Conservation (phyloP, 257 asterid genomes). For the Paulownia fortunei region DNA sequence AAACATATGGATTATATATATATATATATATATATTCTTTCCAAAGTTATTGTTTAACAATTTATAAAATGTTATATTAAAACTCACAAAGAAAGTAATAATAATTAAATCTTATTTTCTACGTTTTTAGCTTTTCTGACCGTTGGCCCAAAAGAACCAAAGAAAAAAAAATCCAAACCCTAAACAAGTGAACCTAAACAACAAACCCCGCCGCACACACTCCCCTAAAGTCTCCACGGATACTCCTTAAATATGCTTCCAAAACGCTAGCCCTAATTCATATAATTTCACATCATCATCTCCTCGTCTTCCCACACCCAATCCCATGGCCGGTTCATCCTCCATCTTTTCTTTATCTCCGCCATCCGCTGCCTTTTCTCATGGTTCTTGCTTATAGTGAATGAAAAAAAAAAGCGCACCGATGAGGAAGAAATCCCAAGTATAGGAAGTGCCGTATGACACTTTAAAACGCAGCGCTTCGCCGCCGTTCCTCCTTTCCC, state of each 20-base stretch:
- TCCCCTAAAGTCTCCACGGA: background rate
- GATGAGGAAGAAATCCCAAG: constrained; percentile 71
- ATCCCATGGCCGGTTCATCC: too few relatives aligned
- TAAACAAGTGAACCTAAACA: background rate
- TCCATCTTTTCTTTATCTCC: background rate
- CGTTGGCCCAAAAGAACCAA: background rate
- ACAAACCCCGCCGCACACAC: background rate
- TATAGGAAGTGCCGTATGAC: constrained; percentile 89
- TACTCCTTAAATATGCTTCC: background rate
- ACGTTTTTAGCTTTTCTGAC: too few relatives aligned
- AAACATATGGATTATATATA: too few relatives aligned
- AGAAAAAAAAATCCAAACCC: constrained; percentile 1
- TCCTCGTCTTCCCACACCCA: background rate
- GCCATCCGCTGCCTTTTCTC: background rate
- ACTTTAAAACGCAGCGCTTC: constrained; percentile 47
- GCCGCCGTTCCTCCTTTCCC: constrained; percentile 31
- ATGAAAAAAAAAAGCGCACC: constrained; percentile 24
- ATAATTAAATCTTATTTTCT: too few relatives aligned
- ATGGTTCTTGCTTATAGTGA: background rate
- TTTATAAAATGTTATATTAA: too few relatives aligned
- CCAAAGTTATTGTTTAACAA: too few relatives aligned
- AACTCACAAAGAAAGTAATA: too few relatives aligned
- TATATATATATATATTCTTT: too few relatives aligned
- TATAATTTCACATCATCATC: background rate
- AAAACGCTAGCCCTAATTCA: background rate